A percentile compares a stretch with the other conserved stretches of the same genome.
These are phyloP conservation scores for Phyllosticta paracitricarpa DNA, from an alignment of 2,329 filamentous ascomycete genomes.

Conservation along the genomic window DNA sequence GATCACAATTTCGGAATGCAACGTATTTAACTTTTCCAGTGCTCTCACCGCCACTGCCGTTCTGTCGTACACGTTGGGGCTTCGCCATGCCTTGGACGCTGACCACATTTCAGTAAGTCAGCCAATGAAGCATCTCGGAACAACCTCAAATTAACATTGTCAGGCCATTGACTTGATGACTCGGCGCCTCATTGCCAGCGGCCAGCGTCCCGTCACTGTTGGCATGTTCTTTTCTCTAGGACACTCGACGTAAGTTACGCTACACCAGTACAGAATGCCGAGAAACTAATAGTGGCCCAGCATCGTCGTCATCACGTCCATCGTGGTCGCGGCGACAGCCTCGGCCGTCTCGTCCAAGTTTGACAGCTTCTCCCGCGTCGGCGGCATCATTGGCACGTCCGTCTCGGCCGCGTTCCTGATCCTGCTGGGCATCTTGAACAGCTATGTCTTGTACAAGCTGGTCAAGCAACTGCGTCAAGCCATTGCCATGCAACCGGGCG, in stretches of 20 bases:
- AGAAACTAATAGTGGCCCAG: conserved; percentile 18
- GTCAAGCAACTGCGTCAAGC: conserved; percentile 57
- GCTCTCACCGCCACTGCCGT: conserved; percentile 68
- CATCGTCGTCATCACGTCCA: conserved; percentile 80
- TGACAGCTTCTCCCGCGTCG: conserved; percentile 66
- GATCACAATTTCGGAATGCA: background rate
- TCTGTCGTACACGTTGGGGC: conserved; percentile 76
- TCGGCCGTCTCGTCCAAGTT: conserved; percentile 75
- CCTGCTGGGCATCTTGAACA: conserved; percentile 71
- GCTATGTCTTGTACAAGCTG: conserved; percentile 73
- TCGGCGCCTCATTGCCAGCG: conserved; percentile 72
- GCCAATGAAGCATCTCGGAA: background rate
- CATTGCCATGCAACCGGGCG: conserved; percentile 35
- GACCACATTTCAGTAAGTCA: conserved; percentile 62
- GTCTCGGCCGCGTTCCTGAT: conserved; percentile 78
- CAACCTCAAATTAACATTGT: background rate
- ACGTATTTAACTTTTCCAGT: conserved; percentile 22
- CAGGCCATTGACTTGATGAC: conserved; percentile 91
- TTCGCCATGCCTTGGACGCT: conserved; percentile 94
- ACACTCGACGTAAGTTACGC: conserved; percentile 58
- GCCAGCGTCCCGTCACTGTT: conserved; percentile 79
- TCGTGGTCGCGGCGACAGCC: conserved; percentile 84
- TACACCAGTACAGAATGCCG: too few species aligned
- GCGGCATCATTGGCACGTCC: conserved; percentile 80
- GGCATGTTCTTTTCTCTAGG: conserved; percentile 92